These are phyloP conservation scores for Harringtonia lauricola DNA, from an alignment of 2,329 filamentous ascomycete species.

Conservation along the genomic window DNA sequence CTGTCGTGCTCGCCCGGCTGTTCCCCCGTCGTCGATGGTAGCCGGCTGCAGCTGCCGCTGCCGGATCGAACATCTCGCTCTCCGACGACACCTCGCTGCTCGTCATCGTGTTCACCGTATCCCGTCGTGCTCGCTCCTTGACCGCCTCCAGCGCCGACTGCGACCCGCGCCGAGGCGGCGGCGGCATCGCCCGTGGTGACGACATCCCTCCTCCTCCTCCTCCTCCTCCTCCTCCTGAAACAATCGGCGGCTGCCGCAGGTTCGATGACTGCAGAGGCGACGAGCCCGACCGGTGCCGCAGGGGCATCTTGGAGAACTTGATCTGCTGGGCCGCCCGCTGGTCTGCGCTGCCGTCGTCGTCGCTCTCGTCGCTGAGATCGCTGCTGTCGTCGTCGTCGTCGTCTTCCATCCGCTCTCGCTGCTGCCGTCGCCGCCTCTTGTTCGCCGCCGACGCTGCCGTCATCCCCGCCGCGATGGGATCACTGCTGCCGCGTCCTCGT, in stretches of 20 bases:
- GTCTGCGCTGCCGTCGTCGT: slow-evolving; percentile 54
- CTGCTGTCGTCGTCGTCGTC: slow-evolving; percentile 82
- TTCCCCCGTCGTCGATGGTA: slow-evolving; percentile 49
- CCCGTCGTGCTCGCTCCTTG: slow-evolving; percentile 57
- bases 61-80: slow-evolving; percentile 63
- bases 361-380: slow-evolving; percentile 74
- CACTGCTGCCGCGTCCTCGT: slow-evolving; percentile 45
- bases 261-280: slow-evolving; percentile 68
- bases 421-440: slow-evolving; percentile 52
- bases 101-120: slow-evolving; percentile 72
- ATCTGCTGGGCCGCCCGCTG: slow-evolving; percentile 75
- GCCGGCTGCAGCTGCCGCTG: too few species aligned
- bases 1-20: not conserved
- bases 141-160: slow-evolving; percentile 60
- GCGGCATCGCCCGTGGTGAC: slow-evolving; percentile 33
- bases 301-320: slow-evolving; percentile 91
- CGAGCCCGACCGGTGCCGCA: slow-evolving; percentile 75
- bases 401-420: slow-evolving; percentile 70
- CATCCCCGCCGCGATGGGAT: not conserved
- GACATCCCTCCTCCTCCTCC: not conserved
- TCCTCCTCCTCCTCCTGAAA: not conserved
- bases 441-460: slow-evolving; percentile 14
- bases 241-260: slow-evolving; percentile 39
- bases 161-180: slow-evolving; percentile 46
- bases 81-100: slow-evolving; percentile 78